A percentile compares a stretch with the other conserved stretches of the same genome.
Evolutionary conservation across 73 alveolate species (phyloP).

Genomic region (Paramecium pentaurelia): DNA sequence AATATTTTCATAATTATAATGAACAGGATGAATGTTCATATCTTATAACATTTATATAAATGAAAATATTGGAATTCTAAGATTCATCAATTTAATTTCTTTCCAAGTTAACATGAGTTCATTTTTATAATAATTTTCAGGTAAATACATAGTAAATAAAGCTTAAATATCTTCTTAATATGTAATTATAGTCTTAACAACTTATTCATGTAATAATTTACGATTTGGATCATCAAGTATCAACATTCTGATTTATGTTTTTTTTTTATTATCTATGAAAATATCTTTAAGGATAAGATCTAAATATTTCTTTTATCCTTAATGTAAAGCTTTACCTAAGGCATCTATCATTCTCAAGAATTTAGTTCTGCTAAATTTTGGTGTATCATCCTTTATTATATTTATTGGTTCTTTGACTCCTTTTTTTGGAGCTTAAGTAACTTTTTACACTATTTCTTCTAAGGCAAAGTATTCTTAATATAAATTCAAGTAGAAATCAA

Average conservation of each 20-base stretch:
- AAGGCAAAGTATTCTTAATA: not conserved
- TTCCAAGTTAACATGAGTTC: constrained; percentile 40
- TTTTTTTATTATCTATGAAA: constrained; percentile 27
- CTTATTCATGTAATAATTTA: not conserved
- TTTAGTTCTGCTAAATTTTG: not conserved
- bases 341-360: not conserved
- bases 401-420: not conserved
- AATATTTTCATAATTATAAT: not conserved
- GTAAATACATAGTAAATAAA: not conserved
- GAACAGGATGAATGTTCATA: not conserved
- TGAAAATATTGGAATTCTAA: not conserved
- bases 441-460: not conserved
- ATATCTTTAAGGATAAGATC: not conserved
- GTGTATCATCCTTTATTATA: not conserved
- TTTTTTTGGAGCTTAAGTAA: not conserved
- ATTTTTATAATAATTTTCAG: constrained; percentile 16
- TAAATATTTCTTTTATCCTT: not conserved
- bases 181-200: not conserved
- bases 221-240: constrained; percentile 5
- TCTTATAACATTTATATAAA: not conserved
- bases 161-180: not conserved
- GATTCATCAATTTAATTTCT: constrained; percentile 11
- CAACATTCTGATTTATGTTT: not conserved
- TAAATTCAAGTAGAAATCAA: not conserved
- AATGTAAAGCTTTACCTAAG: not conserved